Conservation (phyloP, 768 basidiomycete species). For the Xerocomus potaroensis region DNA sequence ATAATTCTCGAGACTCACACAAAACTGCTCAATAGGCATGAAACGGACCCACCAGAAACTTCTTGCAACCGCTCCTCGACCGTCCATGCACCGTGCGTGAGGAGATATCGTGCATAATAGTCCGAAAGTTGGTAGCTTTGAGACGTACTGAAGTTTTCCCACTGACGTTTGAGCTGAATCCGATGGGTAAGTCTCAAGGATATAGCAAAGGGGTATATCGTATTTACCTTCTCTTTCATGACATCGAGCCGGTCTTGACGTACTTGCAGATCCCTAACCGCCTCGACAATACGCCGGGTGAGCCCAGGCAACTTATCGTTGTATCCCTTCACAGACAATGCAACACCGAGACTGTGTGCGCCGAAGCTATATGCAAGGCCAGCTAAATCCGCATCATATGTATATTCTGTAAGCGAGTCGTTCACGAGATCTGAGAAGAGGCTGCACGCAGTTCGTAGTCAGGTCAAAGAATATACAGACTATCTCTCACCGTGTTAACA, state of each 20-base stretch:
- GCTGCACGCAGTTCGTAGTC: constrained; percentile 32
- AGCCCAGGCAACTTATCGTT: constrained; percentile 87
- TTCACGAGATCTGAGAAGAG: constrained; percentile 81
- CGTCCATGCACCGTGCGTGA: constrained; percentile 72
- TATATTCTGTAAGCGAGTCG: constrained; percentile 85
- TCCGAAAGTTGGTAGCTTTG: constrained; percentile 80
- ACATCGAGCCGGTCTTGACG: constrained; percentile 71
- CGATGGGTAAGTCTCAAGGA: neutral
- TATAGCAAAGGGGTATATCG: constrained; percentile 10
- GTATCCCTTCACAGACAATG: constrained; percentile 73
- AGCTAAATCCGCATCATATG: constrained; percentile 91
- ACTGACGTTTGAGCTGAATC: constrained; percentile 64
- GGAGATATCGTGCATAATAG: constrained; percentile 66
- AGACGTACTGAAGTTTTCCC: constrained; percentile 83
- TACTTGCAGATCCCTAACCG: constrained; percentile 59
- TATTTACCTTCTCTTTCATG: constrained; percentile 74
- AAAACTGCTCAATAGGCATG: neutral
- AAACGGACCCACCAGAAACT: constrained; percentile 55
- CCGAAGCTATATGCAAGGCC: constrained; percentile 74
- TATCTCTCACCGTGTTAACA: constrained; percentile 60
- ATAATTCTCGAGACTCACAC: neutral
- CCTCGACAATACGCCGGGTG: constrained; percentile 64
- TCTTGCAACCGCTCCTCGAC: constrained; percentile 72
- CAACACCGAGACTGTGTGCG: constrained; percentile 60
- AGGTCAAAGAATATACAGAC: neutral